A percentile compares a stretch with the other conserved stretches of the same genome.
Evolutionary conservation across 2,329 filamentous ascomycete genomes (phyloP).

Genomic region (Colletotrichum simmondsii): DNA sequence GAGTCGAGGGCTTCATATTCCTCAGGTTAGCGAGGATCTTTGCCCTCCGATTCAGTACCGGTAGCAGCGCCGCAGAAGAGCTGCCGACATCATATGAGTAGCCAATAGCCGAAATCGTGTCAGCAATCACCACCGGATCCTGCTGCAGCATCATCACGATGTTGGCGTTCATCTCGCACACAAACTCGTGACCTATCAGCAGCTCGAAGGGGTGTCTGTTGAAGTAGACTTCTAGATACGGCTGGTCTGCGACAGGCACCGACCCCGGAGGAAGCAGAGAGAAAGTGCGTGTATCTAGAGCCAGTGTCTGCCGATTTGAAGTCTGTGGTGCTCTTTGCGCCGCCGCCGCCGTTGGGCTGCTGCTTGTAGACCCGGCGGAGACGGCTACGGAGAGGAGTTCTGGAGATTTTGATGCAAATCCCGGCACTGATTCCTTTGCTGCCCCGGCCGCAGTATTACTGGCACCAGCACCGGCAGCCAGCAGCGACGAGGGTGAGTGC

Average conservation of each 20-base stretch:
- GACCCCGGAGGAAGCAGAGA: slow-evolving; percentile 40
- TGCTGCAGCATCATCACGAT: slow-evolving; percentile 42
- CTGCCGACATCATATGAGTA: slow-evolving; percentile 40
- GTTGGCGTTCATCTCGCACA: slow-evolving; percentile 45
- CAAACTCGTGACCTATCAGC: slow-evolving; percentile 43
- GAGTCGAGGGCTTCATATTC: slow-evolving; percentile 36
- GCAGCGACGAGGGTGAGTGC: neutral
- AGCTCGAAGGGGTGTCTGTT: slow-evolving; percentile 42
- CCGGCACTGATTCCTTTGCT: neutral
- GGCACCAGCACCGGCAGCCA: neutral
- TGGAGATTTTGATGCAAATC: neutral
- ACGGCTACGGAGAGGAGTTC: neutral
- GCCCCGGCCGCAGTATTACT: neutral
- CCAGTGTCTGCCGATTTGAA: neutral
- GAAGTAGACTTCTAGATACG: slow-evolving; percentile 44
- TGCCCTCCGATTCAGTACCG: slow-evolving; percentile 41
- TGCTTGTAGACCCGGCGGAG: neutral
- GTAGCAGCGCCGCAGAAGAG: slow-evolving; percentile 31
- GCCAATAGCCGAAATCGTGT: slow-evolving; percentile 43
- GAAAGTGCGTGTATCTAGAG: slow-evolving; percentile 21
- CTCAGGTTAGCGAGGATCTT: slow-evolving; percentile 41
- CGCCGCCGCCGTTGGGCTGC: neutral
- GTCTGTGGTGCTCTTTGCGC: neutral
- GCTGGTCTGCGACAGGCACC: slow-evolving; percentile 40
- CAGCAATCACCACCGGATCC: slow-evolving; percentile 41